phyloP scores from a whole-genome alignment of 768 basidiomycete species.

The Phanerochaete sordida region DNA sequence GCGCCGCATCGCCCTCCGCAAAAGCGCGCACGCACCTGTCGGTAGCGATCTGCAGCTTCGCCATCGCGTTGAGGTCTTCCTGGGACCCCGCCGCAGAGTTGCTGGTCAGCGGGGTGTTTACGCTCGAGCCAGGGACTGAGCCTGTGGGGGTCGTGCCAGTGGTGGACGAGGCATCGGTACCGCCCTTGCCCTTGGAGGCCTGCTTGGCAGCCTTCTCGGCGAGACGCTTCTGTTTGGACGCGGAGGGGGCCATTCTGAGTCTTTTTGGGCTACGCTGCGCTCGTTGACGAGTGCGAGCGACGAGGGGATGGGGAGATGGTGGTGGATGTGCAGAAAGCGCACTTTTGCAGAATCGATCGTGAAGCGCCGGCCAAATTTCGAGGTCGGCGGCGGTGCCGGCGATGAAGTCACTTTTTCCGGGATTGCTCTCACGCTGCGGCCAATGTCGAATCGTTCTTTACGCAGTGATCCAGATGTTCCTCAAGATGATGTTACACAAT shows the following conservation, averaged over 20 bases:
- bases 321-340: not conserved
- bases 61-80: constrained; percentile 84
- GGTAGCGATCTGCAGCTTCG: constrained; percentile 83
- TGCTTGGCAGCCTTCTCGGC: constrained; percentile 92
- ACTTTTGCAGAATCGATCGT: constrained; percentile 10
- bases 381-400: not conserved
- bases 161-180: constrained; percentile 44
- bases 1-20: not conserved
- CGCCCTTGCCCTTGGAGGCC: constrained; percentile 49
- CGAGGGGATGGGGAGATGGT: not conserved
- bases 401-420: not conserved
- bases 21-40: constrained; percentile 58
- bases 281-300: not conserved
- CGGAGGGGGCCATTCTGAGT: constrained; percentile 50
- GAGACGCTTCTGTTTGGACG: constrained; percentile 89
- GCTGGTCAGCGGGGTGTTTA: constrained; percentile 80
- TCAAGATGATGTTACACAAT: not conserved
- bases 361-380: constrained; percentile 8
- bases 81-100: constrained; percentile 73
- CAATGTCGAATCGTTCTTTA: not conserved
- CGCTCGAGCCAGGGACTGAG: constrained; percentile 57
- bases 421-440: not conserved
- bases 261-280: not conserved
- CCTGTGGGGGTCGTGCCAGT: constrained; percentile 60
- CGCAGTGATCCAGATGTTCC: not conserved